Evolutionary conservation across 2,329 filamentous ascomycete species (phyloP), one percentile per base, ranked within the genome.

Genomic region (Colletotrichum tabaci): DNA sequence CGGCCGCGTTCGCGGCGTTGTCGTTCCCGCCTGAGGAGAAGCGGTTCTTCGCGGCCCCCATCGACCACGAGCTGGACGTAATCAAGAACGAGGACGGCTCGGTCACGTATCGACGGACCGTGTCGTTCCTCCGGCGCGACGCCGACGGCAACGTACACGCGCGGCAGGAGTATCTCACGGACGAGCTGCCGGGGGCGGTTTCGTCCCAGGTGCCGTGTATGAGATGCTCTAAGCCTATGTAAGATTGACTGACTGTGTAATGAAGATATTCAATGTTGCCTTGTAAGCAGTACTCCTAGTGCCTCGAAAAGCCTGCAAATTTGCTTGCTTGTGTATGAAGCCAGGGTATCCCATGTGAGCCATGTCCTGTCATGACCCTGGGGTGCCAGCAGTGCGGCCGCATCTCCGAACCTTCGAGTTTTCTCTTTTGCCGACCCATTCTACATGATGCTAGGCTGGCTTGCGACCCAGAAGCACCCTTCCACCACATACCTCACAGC

Each of bases 31-130:
- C 62, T 10, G 67, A 71, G 42, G 62, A 55, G 1, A 53, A 61
- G 38, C 61, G 71, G 6, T 40, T 73, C 5, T 30, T 64, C 1
- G 57, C 61, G 7, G 58, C 53, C 30, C 62, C 58, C 8, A 66
- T 71, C 23, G 62, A 73, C n/a, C 71, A 61, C 57, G 61, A 69
- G 26, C 42, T 73, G 0, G 44, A 66, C 4, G 62, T 60, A 16
- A 47, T 62, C 0, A 63, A 53, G 44, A 60, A 40, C 3, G 50
- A 61, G 1, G 52, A 56, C 8, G 67, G 62, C 9, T 38, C 56
- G 10, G 50, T 35, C 0, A 26, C 35, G 23, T 73, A 73, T n/a
- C 71, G 67, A n/a, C 44, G 71, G 8, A 61, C 46, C n/a, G 60
- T 66, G 12, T 60, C 66, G 1, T 60, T 71, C 2, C 1, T 73